Evolutionary conservation across 2,329 filamentous ascomycete genomes (phyloP), one percentile per base, ranked within the genome.

Genomic region (Aureobasidium sp.): DNA sequence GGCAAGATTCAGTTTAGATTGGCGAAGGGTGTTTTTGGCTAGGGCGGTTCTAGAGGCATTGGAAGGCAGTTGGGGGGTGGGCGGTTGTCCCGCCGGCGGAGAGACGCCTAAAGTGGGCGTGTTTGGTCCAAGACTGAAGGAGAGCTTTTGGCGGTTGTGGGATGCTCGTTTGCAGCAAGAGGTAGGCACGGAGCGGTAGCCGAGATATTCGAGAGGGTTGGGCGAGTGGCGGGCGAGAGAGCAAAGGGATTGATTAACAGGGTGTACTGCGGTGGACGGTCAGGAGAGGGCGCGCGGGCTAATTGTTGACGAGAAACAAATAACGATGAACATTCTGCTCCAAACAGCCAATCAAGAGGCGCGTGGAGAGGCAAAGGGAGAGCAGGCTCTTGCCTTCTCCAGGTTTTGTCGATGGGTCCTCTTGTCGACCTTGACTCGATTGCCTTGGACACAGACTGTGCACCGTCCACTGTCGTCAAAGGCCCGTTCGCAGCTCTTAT

Each of bases 271-370:
- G 13, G 1, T 11, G 15, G 10, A 8, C 8, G 33, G 50, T 54
- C 50, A 54, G 50, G 50, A 54, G 50, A 54, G 50, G 35, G 50
- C 23, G 49, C n/a, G 50, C 19, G n/a, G 23, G 35, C 49, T 38
- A 53, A 11, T 53, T 53, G 49, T 55, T 55, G 51, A 55, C 51
- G 43, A 55, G 23, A 55, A 42, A 23, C 51, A 55, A 55, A 55
- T 33, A 55, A 55, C 38, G 51, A 55, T 55, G 23, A 11, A 25
- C 51, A 54, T 46, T 46, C 43, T 46, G 23, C n/a, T 40, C 25
- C 10, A 4, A 7, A 6, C 37, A 55, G 27, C 51, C 51, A 55
- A 55, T 55, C 51, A 55, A 2, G 10, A 11, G 25, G 37, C 21
- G 49, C 11, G n/a, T 33, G 33, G 50, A 31, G 37, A 27, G 37